Conservation (phyloP, 768 basidiomycete species). For the Lactarius hengduanensis region DNA sequence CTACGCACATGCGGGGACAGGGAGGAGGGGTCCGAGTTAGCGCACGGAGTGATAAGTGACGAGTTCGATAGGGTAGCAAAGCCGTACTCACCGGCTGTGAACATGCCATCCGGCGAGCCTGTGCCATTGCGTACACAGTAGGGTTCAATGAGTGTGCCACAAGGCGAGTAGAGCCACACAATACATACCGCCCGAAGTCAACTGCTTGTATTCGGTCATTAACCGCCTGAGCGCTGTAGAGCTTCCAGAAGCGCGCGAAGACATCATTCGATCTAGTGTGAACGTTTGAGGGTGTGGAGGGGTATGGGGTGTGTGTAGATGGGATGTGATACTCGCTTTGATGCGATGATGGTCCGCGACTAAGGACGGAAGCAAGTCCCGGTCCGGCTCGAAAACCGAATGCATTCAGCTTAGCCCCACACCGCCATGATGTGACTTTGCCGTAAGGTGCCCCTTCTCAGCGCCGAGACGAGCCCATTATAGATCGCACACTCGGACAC, state of each 20-base stretch:
- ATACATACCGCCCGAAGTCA: conserved; percentile 67
- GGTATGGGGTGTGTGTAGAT: not conserved
- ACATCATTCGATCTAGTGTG: conserved; percentile 39
- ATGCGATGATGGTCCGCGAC: not conserved
- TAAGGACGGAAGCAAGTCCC: not conserved
- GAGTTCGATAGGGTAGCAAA: not conserved
- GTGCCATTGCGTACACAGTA: not conserved
- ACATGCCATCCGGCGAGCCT: conserved; percentile 94
- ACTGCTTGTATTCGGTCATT: conserved; percentile 91
- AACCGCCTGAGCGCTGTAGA: conserved; percentile 79
- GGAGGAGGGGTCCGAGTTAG: not conserved
- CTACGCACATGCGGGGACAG: conserved; percentile 38
- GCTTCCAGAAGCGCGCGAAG: conserved; percentile 50
- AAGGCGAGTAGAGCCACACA: not conserved
- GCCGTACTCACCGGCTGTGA: conserved; percentile 72
- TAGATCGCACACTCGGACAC: not conserved
- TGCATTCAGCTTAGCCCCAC: not conserved
- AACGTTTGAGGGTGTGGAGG: not conserved
- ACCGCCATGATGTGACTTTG: too few relatives aligned
- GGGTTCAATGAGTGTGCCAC: conserved; percentile 9
- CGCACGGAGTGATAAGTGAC: not conserved
- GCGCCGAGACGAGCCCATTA: not conserved
- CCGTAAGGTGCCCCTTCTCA: too few relatives aligned
- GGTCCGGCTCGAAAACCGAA: conserved; percentile 10
- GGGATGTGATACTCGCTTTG: not conserved